A percentile compares a stretch with the other conserved stretches of the same genome.
Evolutionary conservation across 129 eudicot genomes (phyloP).

Genomic region (Rutidosis leptorrhynchoides): DNA sequence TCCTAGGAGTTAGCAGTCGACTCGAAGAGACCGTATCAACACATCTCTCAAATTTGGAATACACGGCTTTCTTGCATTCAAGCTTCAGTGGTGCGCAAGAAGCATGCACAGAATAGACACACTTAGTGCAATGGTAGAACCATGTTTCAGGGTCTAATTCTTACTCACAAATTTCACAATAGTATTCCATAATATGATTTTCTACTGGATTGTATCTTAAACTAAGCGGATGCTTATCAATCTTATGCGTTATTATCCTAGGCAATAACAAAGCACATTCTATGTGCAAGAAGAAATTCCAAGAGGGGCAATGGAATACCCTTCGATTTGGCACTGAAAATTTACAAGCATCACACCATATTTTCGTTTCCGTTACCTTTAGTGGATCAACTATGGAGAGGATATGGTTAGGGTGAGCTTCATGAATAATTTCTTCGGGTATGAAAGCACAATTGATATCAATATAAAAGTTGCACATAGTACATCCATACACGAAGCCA

Average conservation of each 20-base stretch:
- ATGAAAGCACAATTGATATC: slow-evolving; percentile 21
- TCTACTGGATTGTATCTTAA: slow-evolving; percentile 9
- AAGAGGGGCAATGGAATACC: not conserved
- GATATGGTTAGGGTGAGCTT: slow-evolving; percentile 16
- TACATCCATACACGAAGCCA: slow-evolving; percentile 22
- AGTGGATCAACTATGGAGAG: not conserved
- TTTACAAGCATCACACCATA: not conserved
- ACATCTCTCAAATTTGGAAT: not conserved
- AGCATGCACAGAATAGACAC: slow-evolving; percentile 1
- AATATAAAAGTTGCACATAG: not conserved
- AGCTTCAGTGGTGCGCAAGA: slow-evolving; percentile 4
- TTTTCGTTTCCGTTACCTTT: not conserved
- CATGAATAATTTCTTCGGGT: slow-evolving; percentile 17
- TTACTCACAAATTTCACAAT: slow-evolving; percentile 20
- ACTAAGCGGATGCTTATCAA: slow-evolving; percentile 7
- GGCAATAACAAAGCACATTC: slow-evolving; percentile 6
- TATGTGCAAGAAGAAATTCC: not conserved
- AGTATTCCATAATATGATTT: slow-evolving; percentile 8
- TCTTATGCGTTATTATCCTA: not conserved
- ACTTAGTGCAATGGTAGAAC: slow-evolving; percentile 16
- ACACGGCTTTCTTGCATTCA: not conserved
- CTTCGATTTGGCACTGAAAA: not conserved
- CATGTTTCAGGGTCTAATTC: not conserved
- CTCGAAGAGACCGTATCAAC: too few relatives aligned
- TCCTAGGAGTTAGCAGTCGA: too few relatives aligned